Evolutionary conservation across 768 basidiomycete genomes (phyloP).

Genomic region (Sarcodon aspratus): DNA sequence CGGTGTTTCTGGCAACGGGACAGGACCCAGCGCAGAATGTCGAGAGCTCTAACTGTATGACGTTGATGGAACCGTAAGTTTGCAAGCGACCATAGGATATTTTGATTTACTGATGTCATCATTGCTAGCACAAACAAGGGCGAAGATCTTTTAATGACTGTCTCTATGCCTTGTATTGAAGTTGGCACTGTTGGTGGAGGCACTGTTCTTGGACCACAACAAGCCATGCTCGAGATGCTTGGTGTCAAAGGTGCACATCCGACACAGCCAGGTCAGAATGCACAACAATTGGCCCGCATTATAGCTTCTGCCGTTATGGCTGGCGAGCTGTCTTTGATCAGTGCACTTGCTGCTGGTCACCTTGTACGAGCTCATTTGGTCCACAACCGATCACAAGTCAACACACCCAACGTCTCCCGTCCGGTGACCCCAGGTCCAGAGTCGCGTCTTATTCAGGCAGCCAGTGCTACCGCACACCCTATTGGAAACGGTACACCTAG

Average conservation of each 20-base stretch:
- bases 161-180: constrained; percentile 98
- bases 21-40: constrained; percentile 99
- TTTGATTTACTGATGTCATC: constrained; percentile 2
- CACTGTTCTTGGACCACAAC: constrained; percentile 84
- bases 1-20: constrained; percentile 90
- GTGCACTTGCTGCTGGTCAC: constrained; percentile 90
- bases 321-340: constrained; percentile 86
- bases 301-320: constrained; percentile 95
- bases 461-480: neutral
- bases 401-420: constrained; percentile 55
- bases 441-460: neutral
- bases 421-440: constrained; percentile 46
- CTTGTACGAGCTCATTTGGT: constrained; percentile 88
- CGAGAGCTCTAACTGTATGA: constrained; percentile 97
- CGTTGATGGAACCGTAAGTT: constrained; percentile 95
- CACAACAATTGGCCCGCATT: constrained; percentile 80
- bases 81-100: constrained; percentile 3
- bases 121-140: constrained; percentile 69
- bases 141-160: constrained; percentile 83
- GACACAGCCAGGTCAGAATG: constrained; percentile 79
- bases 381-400: constrained; percentile 79
- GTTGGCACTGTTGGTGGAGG: constrained; percentile 98
- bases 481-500: neutral
- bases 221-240: constrained; percentile 86
- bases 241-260: constrained; percentile 86